Percentiles rank a stretch among this genome's conserved stretches.
These are phyloP conservation scores for Scheffersomyces lignosus DNA, from an alignment of 805 yeast species.

Conservation along the genomic window DNA sequence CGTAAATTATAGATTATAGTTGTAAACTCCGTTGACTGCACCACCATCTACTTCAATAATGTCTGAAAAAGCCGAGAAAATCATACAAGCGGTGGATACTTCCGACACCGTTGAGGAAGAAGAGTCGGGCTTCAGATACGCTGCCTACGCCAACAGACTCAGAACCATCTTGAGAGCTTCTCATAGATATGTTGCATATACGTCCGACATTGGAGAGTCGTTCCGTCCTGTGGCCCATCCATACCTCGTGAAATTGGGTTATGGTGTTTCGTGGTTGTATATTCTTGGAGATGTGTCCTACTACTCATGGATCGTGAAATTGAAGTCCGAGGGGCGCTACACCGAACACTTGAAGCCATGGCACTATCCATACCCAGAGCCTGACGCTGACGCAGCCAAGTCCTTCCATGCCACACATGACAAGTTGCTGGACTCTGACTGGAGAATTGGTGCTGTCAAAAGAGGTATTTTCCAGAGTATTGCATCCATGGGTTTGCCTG, in stretches of 20 bases:
- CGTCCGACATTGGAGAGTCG: constrained; percentile 84
- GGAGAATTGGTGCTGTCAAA: constrained; percentile 63
- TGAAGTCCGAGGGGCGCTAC: constrained; percentile 66
- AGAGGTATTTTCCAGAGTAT: constrained; percentile 79
- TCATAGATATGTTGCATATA: constrained; percentile 81
- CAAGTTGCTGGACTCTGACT: constrained; percentile 52
- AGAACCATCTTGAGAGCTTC: constrained; percentile 71
- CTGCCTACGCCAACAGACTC: constrained; percentile 77
- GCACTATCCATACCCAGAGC: constrained; percentile 49
- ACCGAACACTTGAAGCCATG: constrained; percentile 66
- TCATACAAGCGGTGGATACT: neutral
- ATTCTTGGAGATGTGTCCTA: constrained; percentile 72
- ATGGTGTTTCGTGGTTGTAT: constrained; percentile 76
- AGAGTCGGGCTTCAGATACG: constrained; percentile 56
- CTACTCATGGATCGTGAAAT: constrained; percentile 69
- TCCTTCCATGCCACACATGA: constrained; percentile 22
- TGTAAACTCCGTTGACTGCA: too few relatives aligned
- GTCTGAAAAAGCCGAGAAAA: constrained; percentile 4
- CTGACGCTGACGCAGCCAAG: constrained; percentile 39
- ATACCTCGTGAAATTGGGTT: constrained; percentile 58
- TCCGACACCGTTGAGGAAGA: constrained; percentile 7
- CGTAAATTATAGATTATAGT: too few relatives aligned
- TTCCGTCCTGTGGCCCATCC: constrained; percentile 83
- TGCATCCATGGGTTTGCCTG: constrained; percentile 87
- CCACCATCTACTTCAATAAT: neutral